Base-by-base conservation (phyloP, 495 filamentous ascomycete genomes). In the Aspergillus haitiensis region DNA sequence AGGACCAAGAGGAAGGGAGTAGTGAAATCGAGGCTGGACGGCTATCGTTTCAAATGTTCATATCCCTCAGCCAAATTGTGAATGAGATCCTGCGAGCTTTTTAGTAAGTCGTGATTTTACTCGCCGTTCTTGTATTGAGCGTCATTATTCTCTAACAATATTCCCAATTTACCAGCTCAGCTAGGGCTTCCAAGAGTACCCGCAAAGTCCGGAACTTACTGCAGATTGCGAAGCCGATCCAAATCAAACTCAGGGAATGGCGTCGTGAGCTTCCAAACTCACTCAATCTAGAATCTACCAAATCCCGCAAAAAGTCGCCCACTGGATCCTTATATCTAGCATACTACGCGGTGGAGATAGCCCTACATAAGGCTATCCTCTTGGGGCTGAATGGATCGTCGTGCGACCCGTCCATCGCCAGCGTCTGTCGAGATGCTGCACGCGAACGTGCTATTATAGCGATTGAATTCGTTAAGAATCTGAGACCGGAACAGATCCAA, bases 71-170 rank as follows among this genome's bases (percentile, higher is more conserved):
- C 16, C 35, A 54, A 11, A 54, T 42, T 27, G 52, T 54, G n/a
- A 54, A 54, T 18, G 52, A 54, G 52, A 54, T 54, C 35, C 52
- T 54, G 7, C 52, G 52, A 42, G 52, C 52, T 10, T 54, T 54
- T 37, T 54, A 54, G 52, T 54, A 11, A 27, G 52, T 18, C 3
- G 21, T 3, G 21, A 27, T 27, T 27, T 27, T 3, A 27, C 16
- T 13, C 6, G 7, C 10, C 16, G 12, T 12, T 1, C 13, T 21
- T 42, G 6, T 27, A 7, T 31, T 18, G n/a, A 10, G 5, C 9
- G 12, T 6, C 21, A 11, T 27, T 7, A 4, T 12, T 16, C 6
- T 10, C 36, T 15, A 15, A 18, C n/a, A 2, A 40, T 18, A 47
- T 18, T 47, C 6, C 16, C n/a, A 5, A 10, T 15, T 16, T 18